Evolutionary conservation across 176 grass and related monocot species (phyloP), one percentile per base, ranked within the genome.

Genomic region (Musa troglodytarum): DNA sequence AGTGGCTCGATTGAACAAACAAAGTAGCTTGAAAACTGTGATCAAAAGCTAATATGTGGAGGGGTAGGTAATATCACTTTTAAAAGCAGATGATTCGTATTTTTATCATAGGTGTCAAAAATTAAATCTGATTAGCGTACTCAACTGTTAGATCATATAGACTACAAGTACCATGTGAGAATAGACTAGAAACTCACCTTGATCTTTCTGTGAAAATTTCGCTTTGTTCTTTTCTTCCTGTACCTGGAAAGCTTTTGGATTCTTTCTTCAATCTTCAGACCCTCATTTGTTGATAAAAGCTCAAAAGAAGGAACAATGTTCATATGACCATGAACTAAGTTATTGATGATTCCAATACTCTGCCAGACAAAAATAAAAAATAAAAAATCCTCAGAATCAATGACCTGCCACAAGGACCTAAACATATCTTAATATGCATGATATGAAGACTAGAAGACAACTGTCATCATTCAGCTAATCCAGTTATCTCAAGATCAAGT

Each of bases 141-240:
- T 6, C 6, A 43, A 43, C 34, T 43, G 34, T 43, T 6, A 43
- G 34, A 43, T 43, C 34, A 43, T 49, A 68, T 29, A 17, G 12
- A 2, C 12, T 13, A 68, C 6, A 15, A 17, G 43, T 34, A 68
- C 34, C 17, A 34, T 8, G 19, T 10, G 50, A 23, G 6, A 5
- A 20, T 43, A 49, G 50, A 62, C 8, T 16, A 20, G 12, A 25
- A 29, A 49, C 34, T 0, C 4, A 77, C 74, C 74, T 77, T 77
- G 10, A 77, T 77, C 55, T 65, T 63, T 77, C 19, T 77, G 59
- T 12, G 49, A 53, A 77, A 77, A 24, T 77, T 77, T 51, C 74
- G 65, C 49, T 64, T 50, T 4, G 53, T 65, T 20, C 43, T 64
- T 16, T 77, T 77, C 59, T 77, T 57, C 74, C 59, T 63, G 57